Percentiles rank a stretch among this genome's conserved stretches.
phyloP scores from a whole-genome alignment of 768 basidiomycete genomes.

The Mycena filopes region DNA sequence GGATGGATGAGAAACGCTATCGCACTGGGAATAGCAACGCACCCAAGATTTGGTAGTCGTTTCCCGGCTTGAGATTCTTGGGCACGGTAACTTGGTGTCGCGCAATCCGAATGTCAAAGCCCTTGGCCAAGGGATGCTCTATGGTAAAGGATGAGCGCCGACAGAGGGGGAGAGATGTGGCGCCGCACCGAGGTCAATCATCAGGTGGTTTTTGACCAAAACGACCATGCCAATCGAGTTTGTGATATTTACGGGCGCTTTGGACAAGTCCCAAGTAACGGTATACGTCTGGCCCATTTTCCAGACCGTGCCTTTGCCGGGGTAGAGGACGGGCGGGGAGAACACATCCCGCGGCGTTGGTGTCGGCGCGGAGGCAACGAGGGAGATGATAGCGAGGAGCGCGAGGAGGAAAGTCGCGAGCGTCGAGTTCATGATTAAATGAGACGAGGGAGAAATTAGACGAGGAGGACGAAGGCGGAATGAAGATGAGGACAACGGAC shows the following conservation, averaged over 20 bases:
- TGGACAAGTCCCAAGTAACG: constrained; percentile 60
- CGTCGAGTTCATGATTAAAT: constrained; percentile 32
- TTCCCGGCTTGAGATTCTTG: constrained; percentile 42
- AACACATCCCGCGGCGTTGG: constrained; percentile 54
- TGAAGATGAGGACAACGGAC: constrained; percentile 10
- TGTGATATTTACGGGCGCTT: constrained; percentile 53
- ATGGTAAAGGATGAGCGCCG: not conserved
- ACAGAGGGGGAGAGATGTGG: not conserved
- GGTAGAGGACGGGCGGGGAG: constrained; percentile 58
- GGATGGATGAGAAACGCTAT: not conserved
- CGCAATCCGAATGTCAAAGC: constrained; percentile 50
- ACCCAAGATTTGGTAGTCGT: constrained; percentile 57
- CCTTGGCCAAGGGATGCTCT: constrained; percentile 51
- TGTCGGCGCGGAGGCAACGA: constrained; percentile 36
- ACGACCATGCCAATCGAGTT: constrained; percentile 53
- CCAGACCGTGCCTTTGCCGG: constrained; percentile 55
- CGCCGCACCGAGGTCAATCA: constrained; percentile 46
- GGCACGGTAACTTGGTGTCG: constrained; percentile 53
- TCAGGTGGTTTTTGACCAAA: constrained; percentile 43
- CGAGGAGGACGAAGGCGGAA: constrained; percentile 21
- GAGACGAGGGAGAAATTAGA: constrained; percentile 24
- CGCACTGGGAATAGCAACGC: constrained; percentile 36
- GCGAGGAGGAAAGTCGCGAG: constrained; percentile 32
- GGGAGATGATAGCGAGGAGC: constrained; percentile 35
- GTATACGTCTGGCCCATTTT: constrained; percentile 53